Percentiles rank a stretch among this genome's conserved stretches.
phyloP scores from a whole-genome alignment of 148 eudicot species.

The Cornus kousa region DNA sequence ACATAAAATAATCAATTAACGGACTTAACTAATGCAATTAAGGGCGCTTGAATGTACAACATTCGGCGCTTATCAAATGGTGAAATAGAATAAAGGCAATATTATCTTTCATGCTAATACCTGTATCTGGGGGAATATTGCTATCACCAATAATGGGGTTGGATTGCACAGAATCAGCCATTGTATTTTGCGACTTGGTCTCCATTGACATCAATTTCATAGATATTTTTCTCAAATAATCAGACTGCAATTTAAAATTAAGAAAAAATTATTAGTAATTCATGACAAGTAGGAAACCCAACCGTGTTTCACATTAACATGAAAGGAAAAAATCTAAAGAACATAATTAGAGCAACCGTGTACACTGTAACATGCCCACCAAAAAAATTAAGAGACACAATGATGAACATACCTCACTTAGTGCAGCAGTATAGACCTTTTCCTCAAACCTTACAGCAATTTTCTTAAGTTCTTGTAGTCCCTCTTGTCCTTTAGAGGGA shows the following conservation, averaged over 20 bases:
- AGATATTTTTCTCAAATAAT: conserved; percentile 83
- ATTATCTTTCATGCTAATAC: not conserved
- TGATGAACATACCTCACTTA: conserved; percentile 61
- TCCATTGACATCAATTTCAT: conserved; percentile 73
- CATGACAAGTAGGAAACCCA: not conserved
- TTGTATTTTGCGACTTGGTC: conserved; percentile 54
- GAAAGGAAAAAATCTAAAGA: not conserved
- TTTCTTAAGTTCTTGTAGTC: conserved; percentile 59
- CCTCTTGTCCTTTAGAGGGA: conserved; percentile 76
- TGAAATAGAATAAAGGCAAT: no score
- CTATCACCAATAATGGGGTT: conserved; percentile 33
- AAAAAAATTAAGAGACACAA: not conserved
- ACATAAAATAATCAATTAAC: no score
- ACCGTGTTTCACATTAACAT: not conserved
- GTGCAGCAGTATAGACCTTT: conserved; percentile 13
- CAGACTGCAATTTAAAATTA: conserved; percentile 51
- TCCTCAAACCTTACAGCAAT: conserved; percentile 89
- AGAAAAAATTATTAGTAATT: conserved; percentile 6
- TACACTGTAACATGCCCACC: conserved; percentile 16
- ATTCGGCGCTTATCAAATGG: no score
- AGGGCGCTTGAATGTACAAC: no score
- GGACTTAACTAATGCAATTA: no score
- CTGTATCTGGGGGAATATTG: conserved; percentile 55
- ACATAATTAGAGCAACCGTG: not conserved
- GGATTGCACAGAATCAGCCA: conserved; percentile 53